Evolutionary conservation across 371 early-diverging fungal genomes (phyloP).

Genomic region (Lichtheimia ornata): DNA sequence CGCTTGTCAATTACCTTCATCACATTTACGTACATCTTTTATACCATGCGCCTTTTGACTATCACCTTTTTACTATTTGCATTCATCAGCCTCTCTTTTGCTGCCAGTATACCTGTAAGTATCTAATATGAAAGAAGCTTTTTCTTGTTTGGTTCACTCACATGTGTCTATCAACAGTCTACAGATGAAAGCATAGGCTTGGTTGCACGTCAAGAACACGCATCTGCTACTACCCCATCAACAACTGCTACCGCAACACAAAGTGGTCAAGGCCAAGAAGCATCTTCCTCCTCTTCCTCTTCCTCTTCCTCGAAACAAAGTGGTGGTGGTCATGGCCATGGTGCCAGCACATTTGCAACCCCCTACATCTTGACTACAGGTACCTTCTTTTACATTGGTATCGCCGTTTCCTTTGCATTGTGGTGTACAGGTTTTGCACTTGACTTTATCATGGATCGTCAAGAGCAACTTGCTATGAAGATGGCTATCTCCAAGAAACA

Average conservation of each 20-base stretch:
- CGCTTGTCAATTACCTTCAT: no score
- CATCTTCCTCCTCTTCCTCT: not conserved
- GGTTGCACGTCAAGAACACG: no score
- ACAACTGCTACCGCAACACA: no score
- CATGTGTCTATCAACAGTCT: no score
- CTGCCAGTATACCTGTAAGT: slow-evolving; percentile 4
- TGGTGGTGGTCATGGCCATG: not conserved
- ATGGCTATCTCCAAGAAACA: slow-evolving; percentile 10
- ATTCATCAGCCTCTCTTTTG: not conserved
- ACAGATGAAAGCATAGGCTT: no score
- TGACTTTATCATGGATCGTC: slow-evolving; percentile 20
- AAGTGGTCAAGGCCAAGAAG: no score
- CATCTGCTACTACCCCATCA: no score
- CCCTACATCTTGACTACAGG: slow-evolving; percentile 15
- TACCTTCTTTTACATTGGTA: slow-evolving; percentile 26
- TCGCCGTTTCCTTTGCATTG: slow-evolving; percentile 23
- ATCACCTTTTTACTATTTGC: not conserved
- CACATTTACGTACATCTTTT: no score
- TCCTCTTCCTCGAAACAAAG: not conserved
- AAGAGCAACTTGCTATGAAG: slow-evolving; percentile 14
- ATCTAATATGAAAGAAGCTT: not conserved
- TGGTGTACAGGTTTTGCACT: slow-evolving; percentile 33
- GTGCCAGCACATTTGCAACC: not conserved
- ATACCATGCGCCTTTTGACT: not conserved
- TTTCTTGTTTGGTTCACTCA: no score